These are phyloP conservation scores for Fraxinus ornus DNA, from an alignment of 305 asterid species.

Conservation along the genomic window DNA sequence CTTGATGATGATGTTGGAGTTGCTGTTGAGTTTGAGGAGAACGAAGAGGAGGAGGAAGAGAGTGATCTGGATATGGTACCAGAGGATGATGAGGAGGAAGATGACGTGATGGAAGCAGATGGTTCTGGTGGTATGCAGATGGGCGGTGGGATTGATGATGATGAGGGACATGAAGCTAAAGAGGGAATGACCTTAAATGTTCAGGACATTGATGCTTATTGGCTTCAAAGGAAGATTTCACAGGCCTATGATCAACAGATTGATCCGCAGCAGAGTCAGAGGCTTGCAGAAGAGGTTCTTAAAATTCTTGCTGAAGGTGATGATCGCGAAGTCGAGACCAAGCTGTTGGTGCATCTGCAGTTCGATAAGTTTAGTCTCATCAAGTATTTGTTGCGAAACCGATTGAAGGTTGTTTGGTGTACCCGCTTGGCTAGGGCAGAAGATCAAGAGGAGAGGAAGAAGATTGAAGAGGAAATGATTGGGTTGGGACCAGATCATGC, in stretches of 20 bases:
- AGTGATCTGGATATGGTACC: slow-evolving; percentile 83
- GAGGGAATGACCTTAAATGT: slow-evolving; percentile 86
- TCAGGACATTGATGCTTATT: slow-evolving; percentile 90
- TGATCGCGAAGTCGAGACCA: slow-evolving; percentile 84
- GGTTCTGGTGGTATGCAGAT: slow-evolving; percentile 88
- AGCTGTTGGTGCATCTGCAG: slow-evolving; percentile 77
- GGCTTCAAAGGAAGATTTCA: slow-evolving; percentile 97
- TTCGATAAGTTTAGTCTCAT: slow-evolving; percentile 76
- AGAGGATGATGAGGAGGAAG: slow-evolving; percentile 88
- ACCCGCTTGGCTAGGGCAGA: slow-evolving; percentile 93
- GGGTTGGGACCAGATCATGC: slow-evolving; percentile 60
- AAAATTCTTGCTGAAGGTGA: slow-evolving; percentile 86
- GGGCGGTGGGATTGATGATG: slow-evolving; percentile 94
- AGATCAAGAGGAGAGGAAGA: slow-evolving; percentile 76
- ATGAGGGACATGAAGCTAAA: slow-evolving; percentile 62
- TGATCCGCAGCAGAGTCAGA: slow-evolving; percentile 88
- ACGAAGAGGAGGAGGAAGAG: slow-evolving; percentile 89
- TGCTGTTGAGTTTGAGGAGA: slow-evolving; percentile 97
- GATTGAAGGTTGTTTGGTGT: slow-evolving; percentile 92
- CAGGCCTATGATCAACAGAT: slow-evolving; percentile 89
- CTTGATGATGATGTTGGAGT: slow-evolving; percentile 94
- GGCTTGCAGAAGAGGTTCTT: slow-evolving; percentile 84
- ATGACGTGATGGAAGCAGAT: slow-evolving; percentile 53
- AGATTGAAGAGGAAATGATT: slow-evolving; percentile 88
- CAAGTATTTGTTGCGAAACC: slow-evolving; percentile 66